phyloP scores from a whole-genome alignment of 257 asterid species.

The Jasminum sambac region DNA sequence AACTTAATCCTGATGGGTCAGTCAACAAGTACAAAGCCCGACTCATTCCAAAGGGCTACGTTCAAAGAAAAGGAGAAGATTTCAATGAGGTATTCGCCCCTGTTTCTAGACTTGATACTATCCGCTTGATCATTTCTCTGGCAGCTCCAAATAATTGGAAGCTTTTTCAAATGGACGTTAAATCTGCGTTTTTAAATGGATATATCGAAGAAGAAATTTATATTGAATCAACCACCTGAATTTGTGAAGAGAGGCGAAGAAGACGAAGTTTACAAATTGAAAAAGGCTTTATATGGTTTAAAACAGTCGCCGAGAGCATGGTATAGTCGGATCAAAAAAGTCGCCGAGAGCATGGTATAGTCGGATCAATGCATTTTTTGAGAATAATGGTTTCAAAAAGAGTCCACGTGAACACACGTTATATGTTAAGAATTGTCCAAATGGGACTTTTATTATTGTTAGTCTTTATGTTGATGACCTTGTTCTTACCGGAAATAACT shows the following conservation, averaged over 20 bases:
- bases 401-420: neutral
- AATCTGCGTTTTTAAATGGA: neutral
- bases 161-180: neutral
- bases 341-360: neutral
- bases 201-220: neutral
- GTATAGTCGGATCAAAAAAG: no score
- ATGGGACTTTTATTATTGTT: neutral
- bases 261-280: neutral
- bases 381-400: no score
- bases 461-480: constrained; percentile 6
- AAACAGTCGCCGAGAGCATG: no score
- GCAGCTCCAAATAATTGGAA: neutral
- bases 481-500: neutral
- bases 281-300: neutral
- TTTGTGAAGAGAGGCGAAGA: neutral
- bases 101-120: neutral
- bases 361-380: constrained; percentile 6
- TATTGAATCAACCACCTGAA: neutral
- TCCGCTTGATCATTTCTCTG: neutral
- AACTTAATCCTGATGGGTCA: neutral
- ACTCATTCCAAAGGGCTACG: neutral
- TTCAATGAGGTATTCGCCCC: neutral
- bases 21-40: neutral
- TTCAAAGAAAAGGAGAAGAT: neutral
- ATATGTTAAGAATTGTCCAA: neutral